phyloP scores from a whole-genome alignment of 768 basidiomycete genomes.

The Daedaleopsis sinensis region DNA sequence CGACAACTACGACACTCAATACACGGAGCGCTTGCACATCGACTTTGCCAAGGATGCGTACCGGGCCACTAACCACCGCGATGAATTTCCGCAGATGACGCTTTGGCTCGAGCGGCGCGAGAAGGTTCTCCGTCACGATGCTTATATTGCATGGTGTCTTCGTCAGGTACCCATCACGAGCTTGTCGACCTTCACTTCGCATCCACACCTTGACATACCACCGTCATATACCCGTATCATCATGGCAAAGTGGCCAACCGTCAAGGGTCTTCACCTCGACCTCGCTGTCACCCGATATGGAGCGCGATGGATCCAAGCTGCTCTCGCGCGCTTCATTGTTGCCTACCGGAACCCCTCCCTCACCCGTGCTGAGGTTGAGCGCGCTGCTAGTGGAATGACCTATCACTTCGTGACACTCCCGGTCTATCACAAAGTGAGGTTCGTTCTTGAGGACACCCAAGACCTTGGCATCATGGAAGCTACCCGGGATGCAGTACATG shows the following conservation, averaged over 20 bases:
- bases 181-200: no score
- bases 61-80: constrained; percentile 19
- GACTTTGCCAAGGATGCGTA: constrained; percentile 41
- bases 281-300: no score
- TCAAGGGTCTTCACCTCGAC: no score
- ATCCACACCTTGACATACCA: no score
- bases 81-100: constrained; percentile 22
- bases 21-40: constrained; percentile 42
- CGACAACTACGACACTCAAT: constrained; percentile 28
- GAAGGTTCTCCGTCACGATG: constrained; percentile 13
- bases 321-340: no score
- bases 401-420: no score
- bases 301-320: no score
- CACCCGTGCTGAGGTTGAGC: no score
- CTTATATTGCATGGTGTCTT: constrained; percentile 14
- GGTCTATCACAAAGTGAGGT: constrained; percentile 16
- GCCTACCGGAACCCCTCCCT: no score
- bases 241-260: no score
- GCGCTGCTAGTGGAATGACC: no score
- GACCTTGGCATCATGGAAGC: neutral
- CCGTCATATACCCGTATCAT: no score
- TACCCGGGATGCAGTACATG: constrained; percentile 1
- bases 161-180: neutral
- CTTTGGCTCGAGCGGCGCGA: constrained; percentile 16
- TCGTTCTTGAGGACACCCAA: neutral